Evolutionary conservation across 768 basidiomycete genomes (phyloP).

Genomic region (Cystobasidium tubakii): DNA sequence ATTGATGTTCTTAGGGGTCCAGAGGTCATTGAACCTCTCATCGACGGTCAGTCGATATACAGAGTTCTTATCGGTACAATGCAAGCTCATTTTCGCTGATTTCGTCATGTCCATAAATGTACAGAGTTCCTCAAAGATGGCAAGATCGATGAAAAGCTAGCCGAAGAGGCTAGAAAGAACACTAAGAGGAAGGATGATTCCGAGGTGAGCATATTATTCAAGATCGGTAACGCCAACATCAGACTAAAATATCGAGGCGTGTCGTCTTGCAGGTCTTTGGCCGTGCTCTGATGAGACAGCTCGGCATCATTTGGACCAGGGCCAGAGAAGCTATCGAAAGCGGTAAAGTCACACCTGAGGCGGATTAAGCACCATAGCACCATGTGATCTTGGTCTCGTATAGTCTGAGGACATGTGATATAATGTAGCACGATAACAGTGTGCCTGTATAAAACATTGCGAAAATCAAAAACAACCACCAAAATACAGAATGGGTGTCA

Average conservation of each 20-base stretch:
- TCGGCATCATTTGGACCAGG: background rate
- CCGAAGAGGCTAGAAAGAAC: slow-evolving; percentile 25
- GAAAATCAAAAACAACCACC: too few species aligned
- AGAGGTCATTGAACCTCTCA: slow-evolving; percentile 17
- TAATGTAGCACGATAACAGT: too few species aligned
- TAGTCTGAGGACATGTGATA: too few species aligned
- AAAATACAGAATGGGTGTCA: too few species aligned
- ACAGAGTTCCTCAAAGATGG: slow-evolving; percentile 36
- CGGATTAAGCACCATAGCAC: background rate
- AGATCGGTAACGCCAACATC: background rate
- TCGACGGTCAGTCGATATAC: slow-evolving; percentile 11
- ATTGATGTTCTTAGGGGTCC: slow-evolving; percentile 5
- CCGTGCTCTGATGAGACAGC: slow-evolving; percentile 2
- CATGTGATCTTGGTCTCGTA: too few species aligned
- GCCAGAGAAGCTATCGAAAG: slow-evolving; percentile 8
- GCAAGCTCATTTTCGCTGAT: background rate
- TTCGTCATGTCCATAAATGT: background rate
- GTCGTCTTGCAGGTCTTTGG: background rate
- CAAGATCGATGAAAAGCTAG: slow-evolving; percentile 35
- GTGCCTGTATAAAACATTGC: too few species aligned
- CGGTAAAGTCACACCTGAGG: background rate
- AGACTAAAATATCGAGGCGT: background rate
- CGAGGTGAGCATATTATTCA: background rate
- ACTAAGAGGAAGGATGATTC: slow-evolving; percentile 21
- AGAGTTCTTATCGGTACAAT: too few species aligned